phyloP scores from a whole-genome alignment of 140 eudicot species.

The Ambrosia hybrid region DNA sequence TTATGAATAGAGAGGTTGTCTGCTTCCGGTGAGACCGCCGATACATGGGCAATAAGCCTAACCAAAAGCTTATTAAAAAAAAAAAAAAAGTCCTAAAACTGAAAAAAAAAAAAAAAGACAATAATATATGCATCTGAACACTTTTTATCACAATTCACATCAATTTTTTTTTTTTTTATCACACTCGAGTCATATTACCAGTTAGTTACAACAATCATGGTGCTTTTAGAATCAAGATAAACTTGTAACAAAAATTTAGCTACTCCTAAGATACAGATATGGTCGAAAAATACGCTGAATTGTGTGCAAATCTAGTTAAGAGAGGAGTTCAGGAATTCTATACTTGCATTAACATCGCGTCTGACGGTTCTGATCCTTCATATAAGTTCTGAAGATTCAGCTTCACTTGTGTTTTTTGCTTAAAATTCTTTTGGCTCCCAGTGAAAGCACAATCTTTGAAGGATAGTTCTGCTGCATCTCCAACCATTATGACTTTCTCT shows the following conservation, averaged over 20 bases:
- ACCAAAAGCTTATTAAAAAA: no score
- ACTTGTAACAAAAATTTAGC: constrained; percentile 32
- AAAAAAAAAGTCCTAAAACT: no score
- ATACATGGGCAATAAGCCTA: no score
- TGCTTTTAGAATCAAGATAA: background rate
- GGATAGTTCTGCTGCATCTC: background rate
- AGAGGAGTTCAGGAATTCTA: constrained; percentile 25
- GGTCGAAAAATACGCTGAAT: constrained; percentile 23
- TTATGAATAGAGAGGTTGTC: no score
- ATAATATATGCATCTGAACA: no score
- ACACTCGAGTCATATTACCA: no score
- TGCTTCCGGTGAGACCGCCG: no score
- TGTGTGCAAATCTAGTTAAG: constrained; percentile 22
- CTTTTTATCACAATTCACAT: no score
- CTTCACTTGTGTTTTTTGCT: constrained; percentile 14
- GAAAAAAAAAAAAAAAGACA: no score
- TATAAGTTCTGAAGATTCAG: constrained; percentile 12
- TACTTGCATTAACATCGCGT: constrained; percentile 11
- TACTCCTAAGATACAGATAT: constrained; percentile 7
- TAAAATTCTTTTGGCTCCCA: constrained; percentile 3
- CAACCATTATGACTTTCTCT: constrained; percentile 36
- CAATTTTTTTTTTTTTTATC: no score
- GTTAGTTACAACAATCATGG: background rate
- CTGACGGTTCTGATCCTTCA: constrained; percentile 1
- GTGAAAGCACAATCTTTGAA: background rate